Evolutionary conservation across 2,329 filamentous ascomycete species (phyloP), one percentile per base, ranked within the genome.

Genomic region (Phyllosticta citribraziliensis): DNA sequence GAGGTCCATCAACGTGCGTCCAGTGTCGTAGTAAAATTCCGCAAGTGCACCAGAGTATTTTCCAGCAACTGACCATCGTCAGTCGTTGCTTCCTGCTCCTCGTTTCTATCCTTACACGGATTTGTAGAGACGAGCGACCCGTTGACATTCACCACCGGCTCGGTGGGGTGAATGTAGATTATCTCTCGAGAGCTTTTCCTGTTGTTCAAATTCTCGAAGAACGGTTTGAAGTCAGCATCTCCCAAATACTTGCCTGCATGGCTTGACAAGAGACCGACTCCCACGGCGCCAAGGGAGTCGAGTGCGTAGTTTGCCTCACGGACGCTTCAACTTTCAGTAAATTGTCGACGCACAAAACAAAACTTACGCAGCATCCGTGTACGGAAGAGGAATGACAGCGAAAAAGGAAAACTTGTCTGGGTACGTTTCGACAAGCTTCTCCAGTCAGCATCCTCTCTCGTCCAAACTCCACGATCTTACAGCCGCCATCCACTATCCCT

Each of bases 21-120:
- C 72, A 5, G 70, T 74, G 57, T 74, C 72, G 55, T 73, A 74
- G 63, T 74, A 74, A 57, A 74, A 73, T 27, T 74, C 72, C 5
- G 70, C 71, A 0, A 73, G 61, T 70, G 52, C 14, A 11, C 35
- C 12, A 12, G 35, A 40, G 17, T 40, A 40, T 40, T 2, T 20
- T 20, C 12, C 17, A 12, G 19, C 51, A 52, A 52, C 51, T 24
- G 19, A 24, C 1, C 22, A 11, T 10, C 51, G 51, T 22, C n/a
- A 24, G 51, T 8, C n/a, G 1, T 52, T 24, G 51, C 47, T n/a
- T 9, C 2, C 10, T 22, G 10, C 20, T 12, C 11, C 19, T n/a
- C 3, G 0, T 17, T 3, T 53, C 3, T 9, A 25, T 24, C 10
- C 51, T 53, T 25, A 53, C 2, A 9, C 19, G 51, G 19, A 24